phyloP scores from a whole-genome alignment of 805 yeast genomes.

The Brettanomyces custersianus region DNA sequence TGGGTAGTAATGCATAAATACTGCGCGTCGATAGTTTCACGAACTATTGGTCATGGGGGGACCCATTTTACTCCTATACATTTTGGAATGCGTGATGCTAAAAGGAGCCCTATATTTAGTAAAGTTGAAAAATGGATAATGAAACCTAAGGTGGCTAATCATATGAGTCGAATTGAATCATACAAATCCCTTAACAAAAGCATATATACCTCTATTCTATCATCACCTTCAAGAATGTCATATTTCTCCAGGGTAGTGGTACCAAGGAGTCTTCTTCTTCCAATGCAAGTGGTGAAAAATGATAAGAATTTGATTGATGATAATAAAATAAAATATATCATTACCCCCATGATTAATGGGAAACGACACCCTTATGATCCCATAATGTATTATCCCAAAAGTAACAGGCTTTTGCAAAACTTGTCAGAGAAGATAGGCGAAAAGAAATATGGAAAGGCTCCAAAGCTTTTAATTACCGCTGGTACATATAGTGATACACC shows the following conservation, averaged over 20 bases:
- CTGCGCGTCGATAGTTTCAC: no score
- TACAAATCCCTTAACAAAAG: conserved; percentile 23
- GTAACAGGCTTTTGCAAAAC: not conserved
- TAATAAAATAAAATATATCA: no score
- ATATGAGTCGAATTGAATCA: conserved; percentile 11
- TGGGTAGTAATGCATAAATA: no score
- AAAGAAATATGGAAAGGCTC: not conserved
- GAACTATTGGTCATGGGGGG: no score
- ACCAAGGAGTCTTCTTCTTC: conserved; percentile 31
- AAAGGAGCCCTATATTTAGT: conserved; percentile 14
- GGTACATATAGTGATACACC: not conserved
- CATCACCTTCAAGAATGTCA: conserved; percentile 37
- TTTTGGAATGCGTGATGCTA: not conserved
- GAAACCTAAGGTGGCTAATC: conserved; percentile 6
- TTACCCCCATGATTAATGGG: no score
- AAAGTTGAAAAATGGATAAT: conserved; percentile 19
- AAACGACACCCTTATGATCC: no score
- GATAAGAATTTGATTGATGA: no score
- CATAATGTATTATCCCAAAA: conserved; percentile 5
- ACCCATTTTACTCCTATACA: no score
- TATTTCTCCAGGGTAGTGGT: conserved; percentile 24
- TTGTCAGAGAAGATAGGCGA: not conserved
- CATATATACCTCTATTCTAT: conserved; percentile 29
- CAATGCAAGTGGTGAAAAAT: conserved; percentile 20
- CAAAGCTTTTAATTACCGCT: not conserved